phyloP scores from a whole-genome alignment of 169 alveolate species.

The Eimeria tenella region DNA sequence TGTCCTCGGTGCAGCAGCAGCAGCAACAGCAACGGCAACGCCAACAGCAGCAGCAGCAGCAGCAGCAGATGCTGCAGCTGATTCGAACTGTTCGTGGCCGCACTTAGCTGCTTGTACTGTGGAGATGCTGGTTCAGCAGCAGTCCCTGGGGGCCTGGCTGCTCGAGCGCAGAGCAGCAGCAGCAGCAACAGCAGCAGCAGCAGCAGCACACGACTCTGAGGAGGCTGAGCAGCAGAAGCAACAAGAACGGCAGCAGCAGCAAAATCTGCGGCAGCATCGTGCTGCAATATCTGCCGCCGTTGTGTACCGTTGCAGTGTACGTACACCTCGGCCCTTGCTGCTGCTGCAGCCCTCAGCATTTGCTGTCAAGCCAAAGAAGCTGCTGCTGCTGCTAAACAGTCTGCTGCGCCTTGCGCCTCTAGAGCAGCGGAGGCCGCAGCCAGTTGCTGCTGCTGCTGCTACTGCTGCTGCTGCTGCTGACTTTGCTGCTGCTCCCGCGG shows the following conservation, averaged over 20 bases:
- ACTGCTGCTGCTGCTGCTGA: too few relatives aligned
- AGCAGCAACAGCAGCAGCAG: neutral
- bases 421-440: too few relatives aligned
- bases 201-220: neutral
- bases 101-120: too few relatives aligned
- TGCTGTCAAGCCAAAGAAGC: neutral
- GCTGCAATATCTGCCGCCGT: neutral
- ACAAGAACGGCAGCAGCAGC: neutral
- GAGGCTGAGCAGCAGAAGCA: neutral
- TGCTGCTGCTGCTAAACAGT: neutral
- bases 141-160: neutral
- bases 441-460: too few relatives aligned
- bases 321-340: neutral
- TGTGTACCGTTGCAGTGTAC: neutral
- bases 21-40: neutral
- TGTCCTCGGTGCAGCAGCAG: neutral
- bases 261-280: neutral
- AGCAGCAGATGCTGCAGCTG: neutral
- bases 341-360: conserved; percentile 10
- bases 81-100: too few relatives aligned
- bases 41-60: conserved; percentile 19
- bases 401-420: too few relatives aligned
- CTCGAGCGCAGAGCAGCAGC: neutral
- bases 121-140: too few relatives aligned
- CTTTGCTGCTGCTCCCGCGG: conserved; percentile 27